Evolutionary conservation across 2,329 filamentous ascomycete genomes (phyloP), one percentile per base, ranked within the genome.

Genomic region (Furcasterigmium sp.): DNA sequence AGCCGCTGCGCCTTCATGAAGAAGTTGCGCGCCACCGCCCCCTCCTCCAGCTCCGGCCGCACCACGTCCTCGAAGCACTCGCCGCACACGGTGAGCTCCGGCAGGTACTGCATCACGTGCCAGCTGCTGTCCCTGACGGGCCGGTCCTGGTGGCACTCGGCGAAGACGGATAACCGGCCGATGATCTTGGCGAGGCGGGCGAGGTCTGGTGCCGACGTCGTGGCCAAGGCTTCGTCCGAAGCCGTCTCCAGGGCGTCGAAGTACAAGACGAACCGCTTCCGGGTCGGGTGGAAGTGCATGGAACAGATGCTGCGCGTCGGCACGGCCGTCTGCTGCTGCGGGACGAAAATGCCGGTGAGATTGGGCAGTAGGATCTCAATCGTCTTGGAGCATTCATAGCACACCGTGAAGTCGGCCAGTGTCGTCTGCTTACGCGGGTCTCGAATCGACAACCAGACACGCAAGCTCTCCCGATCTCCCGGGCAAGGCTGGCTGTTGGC

Each of bases 31-130:
- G 85, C 81, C 19, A 91, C 69, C 1, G 75, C 65, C 32, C 66
- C 64, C 41, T 65, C 60, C 14, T 73, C 68, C 2, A 83, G 64
- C 40, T 80, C 69, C 1, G 90, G 89, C 62, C 77, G 80, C n/a
- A 95, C 79, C 1, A 88, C 77, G 18, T 88, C 82, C 14, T 87
- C 78, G 59, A 86, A 95, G 61, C 91, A 97, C 61, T 91, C 87
- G 50, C 86, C 81, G 62, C 91, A 97, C 4, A 95, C 84, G 1
- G 85, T 89, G 54, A 95, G 80, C 38, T 90, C 78, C 0, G 85
- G 87, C 0, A 94, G 67, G 13, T 78, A 72, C 1, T 85, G 80
- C 60, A 94, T 88, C 43, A 78, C 82, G 60, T 94, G 83, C 91
- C 91, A 96, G 30, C 74, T 68, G 11, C 73, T 75, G 43, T 80